Percentiles rank a stretch among this genome's conserved stretches.
Evolutionary conservation across 2,329 filamentous ascomycete species (phyloP).

Genomic region (Ophiostoma sp.): DNA sequence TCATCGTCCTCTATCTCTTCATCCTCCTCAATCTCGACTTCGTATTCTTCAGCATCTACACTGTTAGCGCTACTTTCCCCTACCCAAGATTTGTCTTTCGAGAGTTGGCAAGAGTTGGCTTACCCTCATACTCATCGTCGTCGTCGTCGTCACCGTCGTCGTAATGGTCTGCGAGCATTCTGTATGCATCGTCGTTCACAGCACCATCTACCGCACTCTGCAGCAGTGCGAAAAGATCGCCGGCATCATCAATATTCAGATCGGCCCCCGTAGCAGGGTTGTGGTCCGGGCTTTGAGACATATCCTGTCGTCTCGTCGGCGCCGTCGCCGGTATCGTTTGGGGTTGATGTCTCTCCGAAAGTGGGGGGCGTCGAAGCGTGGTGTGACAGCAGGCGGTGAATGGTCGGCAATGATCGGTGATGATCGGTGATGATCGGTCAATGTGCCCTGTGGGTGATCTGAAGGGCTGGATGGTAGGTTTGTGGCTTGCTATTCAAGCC

Average conservation of each 20-base stretch:
- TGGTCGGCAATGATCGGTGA: too few relatives aligned
- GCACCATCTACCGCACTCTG: neutral
- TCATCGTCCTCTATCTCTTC: slow-evolving; percentile 21
- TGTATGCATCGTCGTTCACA: slow-evolving; percentile 11
- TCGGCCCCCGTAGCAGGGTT: slow-evolving; percentile 26
- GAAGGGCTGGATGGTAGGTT: neutral
- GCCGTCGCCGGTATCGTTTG: slow-evolving; percentile 1
- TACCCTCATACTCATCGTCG: slow-evolving; percentile 19
- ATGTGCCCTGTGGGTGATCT: too few relatives aligned
- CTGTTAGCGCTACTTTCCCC: neutral
- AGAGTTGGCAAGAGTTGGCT: neutral
- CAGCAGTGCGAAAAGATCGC: neutral
- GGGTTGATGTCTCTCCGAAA: neutral
- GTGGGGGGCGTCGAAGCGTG: neutral
- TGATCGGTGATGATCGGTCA: too few relatives aligned
- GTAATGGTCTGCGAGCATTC: neutral
- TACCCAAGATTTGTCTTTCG: too few relatives aligned
- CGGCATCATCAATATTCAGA: neutral
- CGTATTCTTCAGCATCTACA: neutral
- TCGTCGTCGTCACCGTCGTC: slow-evolving; percentile 12
- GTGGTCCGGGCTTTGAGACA: slow-evolving; percentile 11
- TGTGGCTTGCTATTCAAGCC: neutral
- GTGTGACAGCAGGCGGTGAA: slow-evolving; percentile 10
- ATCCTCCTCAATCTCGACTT: slow-evolving; percentile 22
- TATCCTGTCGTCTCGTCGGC: neutral